Percentiles rank a stretch among this genome's conserved stretches.
These are phyloP conservation scores for Solanum hybrid DNA, from an alignment of 305 asterid genomes.

Conservation along the genomic window DNA sequence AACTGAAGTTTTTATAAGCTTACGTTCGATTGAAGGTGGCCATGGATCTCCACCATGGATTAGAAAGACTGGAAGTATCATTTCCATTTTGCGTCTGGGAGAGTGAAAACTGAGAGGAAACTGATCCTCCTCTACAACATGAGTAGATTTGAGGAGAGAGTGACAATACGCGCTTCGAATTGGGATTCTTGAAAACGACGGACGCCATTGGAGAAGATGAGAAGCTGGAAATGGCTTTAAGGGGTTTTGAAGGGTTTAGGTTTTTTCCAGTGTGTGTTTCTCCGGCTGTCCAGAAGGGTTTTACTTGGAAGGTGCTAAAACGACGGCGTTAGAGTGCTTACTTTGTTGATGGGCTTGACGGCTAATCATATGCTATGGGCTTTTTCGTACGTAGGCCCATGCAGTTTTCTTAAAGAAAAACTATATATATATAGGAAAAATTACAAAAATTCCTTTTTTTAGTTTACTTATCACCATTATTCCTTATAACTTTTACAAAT, in stretches of 20 bases:
- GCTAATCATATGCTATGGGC: background rate
- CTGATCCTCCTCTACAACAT: slow-evolving; percentile 60
- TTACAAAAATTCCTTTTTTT: too few relatives aligned
- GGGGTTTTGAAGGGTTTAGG: slow-evolving; percentile 5
- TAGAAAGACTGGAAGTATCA: slow-evolving; percentile 25
- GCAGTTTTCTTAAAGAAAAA: background rate
- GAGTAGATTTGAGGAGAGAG: slow-evolving; percentile 51
- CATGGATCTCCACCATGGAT: slow-evolving; percentile 96
- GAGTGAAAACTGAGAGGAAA: slow-evolving; percentile 33
- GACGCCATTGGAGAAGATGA: slow-evolving; percentile 40
- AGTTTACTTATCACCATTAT: too few relatives aligned
- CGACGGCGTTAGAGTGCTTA: background rate
- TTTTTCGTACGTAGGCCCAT: background rate
- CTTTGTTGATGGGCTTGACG: background rate
- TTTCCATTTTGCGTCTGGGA: slow-evolving; percentile 32
- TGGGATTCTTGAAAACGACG: slow-evolving; percentile 44
- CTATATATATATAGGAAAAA: too few relatives aligned
- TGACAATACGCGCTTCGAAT: slow-evolving; percentile 42
- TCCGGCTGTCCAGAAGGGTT: background rate
- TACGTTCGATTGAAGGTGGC: slow-evolving; percentile 96
- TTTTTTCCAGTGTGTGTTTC: background rate
- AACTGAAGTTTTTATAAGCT: background rate
- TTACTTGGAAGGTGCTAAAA: background rate
- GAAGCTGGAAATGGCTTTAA: background rate
- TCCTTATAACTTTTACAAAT: too few relatives aligned